Conservation (phyloP, 805 yeast species). For the Monosporozyma aerobia region DNA sequence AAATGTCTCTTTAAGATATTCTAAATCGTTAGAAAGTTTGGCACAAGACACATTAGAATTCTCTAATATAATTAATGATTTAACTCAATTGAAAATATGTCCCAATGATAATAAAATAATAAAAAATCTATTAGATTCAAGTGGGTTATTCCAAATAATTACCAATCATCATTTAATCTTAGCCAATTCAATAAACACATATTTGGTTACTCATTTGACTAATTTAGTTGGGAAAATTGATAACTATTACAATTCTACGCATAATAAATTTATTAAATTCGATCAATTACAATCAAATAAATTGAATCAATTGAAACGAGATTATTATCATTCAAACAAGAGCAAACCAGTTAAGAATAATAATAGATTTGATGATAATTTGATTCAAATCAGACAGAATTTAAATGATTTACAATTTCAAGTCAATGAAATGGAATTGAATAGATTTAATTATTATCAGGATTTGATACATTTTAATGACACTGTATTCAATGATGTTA, state of each 20-base stretch:
- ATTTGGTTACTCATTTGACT: constrained; percentile 46
- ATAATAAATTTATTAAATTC: neutral
- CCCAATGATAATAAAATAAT: constrained; percentile 35
- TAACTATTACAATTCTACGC: neutral
- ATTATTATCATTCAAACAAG: neutral
- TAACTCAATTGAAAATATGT: constrained; percentile 55
- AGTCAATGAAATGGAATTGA: constrained; percentile 66
- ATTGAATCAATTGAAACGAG: neutral
- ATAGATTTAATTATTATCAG: constrained; percentile 68
- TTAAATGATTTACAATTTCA: constrained; percentile 60
- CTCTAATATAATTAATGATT: constrained; percentile 59
- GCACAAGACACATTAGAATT: constrained; percentile 59
- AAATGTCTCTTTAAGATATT: constrained; percentile 40
- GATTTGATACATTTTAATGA: constrained; percentile 54
- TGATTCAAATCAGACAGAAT: constrained; percentile 58
- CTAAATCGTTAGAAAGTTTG: constrained; percentile 27
- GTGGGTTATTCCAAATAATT: constrained; percentile 67
- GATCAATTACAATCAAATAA: constrained; percentile 31
- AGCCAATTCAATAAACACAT: constrained; percentile 40
- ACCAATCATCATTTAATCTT: constrained; percentile 72
- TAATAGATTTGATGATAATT: constrained; percentile 5
- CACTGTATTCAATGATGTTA: constrained; percentile 46
- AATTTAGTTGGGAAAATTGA: constrained; percentile 39
- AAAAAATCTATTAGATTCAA: constrained; percentile 59
- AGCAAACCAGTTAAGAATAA: neutral